Evolutionary conservation across 1,139 yeast genomes (phyloP).

Genomic region (Zygoascus hellenicus): DNA sequence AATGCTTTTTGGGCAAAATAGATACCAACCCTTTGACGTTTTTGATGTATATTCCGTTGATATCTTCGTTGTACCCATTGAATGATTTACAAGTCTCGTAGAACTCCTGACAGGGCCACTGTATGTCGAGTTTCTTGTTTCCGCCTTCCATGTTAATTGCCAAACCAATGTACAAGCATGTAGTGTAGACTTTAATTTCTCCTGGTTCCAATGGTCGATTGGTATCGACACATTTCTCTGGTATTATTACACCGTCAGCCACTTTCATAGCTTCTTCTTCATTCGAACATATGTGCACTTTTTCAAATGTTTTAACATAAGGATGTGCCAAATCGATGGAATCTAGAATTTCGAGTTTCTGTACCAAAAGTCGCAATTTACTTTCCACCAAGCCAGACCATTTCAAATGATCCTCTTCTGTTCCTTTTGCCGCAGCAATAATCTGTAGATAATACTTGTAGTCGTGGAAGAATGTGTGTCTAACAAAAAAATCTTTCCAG

Average conservation of each 20-base stretch:
- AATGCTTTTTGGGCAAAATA: not conserved
- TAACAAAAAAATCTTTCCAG: constrained; percentile 72
- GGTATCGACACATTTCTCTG: constrained; percentile 30
- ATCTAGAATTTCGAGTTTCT: constrained; percentile 67
- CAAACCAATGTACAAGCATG: constrained; percentile 77
- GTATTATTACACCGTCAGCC: constrained; percentile 40
- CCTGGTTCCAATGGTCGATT: constrained; percentile 16
- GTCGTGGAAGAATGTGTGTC: constrained; percentile 73
- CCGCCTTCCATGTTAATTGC: constrained; percentile 49
- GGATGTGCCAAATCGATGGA: constrained; percentile 88
- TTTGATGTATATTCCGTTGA: constrained; percentile 57
- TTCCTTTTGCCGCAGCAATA: constrained; percentile 66
- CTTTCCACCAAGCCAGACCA: constrained; percentile 95
- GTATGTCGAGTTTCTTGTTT: constrained; percentile 67
- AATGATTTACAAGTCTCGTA: constrained; percentile 72
- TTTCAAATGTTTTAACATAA: constrained; percentile 68
- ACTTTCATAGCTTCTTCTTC: constrained; percentile 51
- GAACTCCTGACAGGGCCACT: constrained; percentile 87
- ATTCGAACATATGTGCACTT: constrained; percentile 47
- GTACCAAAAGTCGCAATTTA: constrained; percentile 71
- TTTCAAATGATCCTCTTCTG: constrained; percentile 72
- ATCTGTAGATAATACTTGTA: constrained; percentile 85
- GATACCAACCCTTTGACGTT: constrained; percentile 54
- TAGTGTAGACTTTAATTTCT: constrained; percentile 47
- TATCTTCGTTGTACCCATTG: constrained; percentile 55